Conservation (phyloP, 108 stramenopile species). For the Pseudonitzschia multistriata region DNA sequence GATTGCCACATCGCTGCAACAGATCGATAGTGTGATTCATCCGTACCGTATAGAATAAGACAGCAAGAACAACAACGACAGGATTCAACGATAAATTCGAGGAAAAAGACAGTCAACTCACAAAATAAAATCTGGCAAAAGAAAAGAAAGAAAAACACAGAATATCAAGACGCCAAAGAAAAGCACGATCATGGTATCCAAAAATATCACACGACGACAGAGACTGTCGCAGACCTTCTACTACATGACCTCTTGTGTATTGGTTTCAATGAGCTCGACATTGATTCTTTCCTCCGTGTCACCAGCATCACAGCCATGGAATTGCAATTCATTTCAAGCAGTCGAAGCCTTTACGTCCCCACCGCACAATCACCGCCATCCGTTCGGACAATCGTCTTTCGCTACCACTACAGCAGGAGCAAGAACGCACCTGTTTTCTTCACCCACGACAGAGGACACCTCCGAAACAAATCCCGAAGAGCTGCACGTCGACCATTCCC, state of each 20-base stretch:
- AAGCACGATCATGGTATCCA: neutral
- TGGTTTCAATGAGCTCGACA: neutral
- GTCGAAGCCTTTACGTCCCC: neutral
- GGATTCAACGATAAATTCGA: too few relatives aligned
- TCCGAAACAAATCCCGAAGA: neutral
- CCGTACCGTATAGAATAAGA: too few relatives aligned
- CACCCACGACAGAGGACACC: neutral
- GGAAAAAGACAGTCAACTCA: too few relatives aligned
- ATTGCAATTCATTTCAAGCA: neutral
- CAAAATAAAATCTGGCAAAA: too few relatives aligned
- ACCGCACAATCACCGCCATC: neutral
- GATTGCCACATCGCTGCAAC: too few relatives aligned
- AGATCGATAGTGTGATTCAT: too few relatives aligned
- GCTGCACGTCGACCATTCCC: neutral
- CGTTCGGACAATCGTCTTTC: neutral
- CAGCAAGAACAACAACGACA: too few relatives aligned
- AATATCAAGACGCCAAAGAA: neutral
- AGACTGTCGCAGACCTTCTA: neutral
- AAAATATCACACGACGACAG: neutral
- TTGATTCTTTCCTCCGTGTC: neutral
- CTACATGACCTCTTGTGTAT: neutral
- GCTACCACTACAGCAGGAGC: neutral
- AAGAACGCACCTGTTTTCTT: neutral
- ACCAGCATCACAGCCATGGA: neutral
- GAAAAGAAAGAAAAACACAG: too few relatives aligned